These are phyloP conservation scores for Allium fistulosum DNA, from an alignment of 106 monocot species.

Conservation along the genomic window DNA sequence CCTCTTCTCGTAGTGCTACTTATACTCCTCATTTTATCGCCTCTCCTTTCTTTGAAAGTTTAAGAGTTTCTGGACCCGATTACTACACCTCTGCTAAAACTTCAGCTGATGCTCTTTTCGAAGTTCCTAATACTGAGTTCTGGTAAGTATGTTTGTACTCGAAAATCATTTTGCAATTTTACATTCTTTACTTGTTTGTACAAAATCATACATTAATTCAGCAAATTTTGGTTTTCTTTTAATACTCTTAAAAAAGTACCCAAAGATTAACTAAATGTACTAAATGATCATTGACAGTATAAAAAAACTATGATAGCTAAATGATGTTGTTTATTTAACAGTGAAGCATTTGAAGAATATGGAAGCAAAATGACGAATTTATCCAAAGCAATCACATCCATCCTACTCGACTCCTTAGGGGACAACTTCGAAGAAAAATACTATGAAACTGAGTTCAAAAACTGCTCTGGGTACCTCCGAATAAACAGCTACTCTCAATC, in stretches of 20 bases:
- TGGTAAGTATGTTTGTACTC: not conserved
- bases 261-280: not conserved
- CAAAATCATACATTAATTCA: not conserved
- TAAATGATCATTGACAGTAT: not conserved
- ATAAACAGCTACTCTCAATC: slow-evolving; percentile 32
- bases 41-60: slow-evolving; percentile 52
- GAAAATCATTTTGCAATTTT: slow-evolving; percentile 1
- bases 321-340: not conserved
- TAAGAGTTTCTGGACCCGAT: slow-evolving; percentile 39
- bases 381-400: slow-evolving; percentile 16
- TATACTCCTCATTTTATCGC: slow-evolving; percentile 53
- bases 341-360: slow-evolving; percentile 24
- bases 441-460: slow-evolving; percentile 30
- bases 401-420: slow-evolving; percentile 30
- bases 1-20: slow-evolving; percentile 12
- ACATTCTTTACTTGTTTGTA: not conserved
- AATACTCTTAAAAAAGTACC: not conserved
- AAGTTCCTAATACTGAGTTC: slow-evolving; percentile 5
- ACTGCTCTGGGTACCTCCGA: slow-evolving; percentile 47
- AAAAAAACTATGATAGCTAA: not conserved
- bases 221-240: not conserved
- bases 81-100: slow-evolving; percentile 28
- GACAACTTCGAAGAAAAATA: slow-evolving; percentile 19
- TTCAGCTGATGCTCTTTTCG: slow-evolving; percentile 21
- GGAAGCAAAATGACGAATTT: slow-evolving; percentile 39